A percentile compares a stretch with the other conserved stretches of the same genome.
phyloP scores from a whole-genome alignment of 345 rosid genomes.

The Hevea brasiliensis region DNA sequence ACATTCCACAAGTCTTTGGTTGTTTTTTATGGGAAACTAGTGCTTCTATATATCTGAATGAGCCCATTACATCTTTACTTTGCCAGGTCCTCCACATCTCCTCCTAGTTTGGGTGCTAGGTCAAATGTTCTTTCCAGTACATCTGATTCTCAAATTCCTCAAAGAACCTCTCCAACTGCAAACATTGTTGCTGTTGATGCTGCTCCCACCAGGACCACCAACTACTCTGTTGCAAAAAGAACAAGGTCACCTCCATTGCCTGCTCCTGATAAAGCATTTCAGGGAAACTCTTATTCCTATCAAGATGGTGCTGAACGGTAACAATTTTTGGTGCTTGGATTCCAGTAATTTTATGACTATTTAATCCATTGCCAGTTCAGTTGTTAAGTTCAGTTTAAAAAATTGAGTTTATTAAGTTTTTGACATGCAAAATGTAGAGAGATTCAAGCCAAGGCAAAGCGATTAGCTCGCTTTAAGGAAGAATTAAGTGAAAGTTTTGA shows the following conservation, averaged over 20 bases:
- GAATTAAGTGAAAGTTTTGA: slow-evolving; percentile 55
- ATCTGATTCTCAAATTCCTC: slow-evolving; percentile 32
- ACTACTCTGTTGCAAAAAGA: slow-evolving; percentile 49
- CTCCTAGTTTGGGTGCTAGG: slow-evolving; percentile 42
- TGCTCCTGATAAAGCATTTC: slow-evolving; percentile 44
- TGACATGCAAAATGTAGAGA: slow-evolving; percentile 48
- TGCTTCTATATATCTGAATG: slow-evolving; percentile 12
- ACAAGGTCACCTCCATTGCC: slow-evolving; percentile 65
- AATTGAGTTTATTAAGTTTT: slow-evolving; percentile 7
- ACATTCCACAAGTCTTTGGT: neutral
- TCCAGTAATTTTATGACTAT: neutral
- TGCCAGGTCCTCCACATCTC: slow-evolving; percentile 47
- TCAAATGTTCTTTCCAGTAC: slow-evolving; percentile 29
- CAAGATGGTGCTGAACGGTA: slow-evolving; percentile 72
- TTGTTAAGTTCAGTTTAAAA: too few relatives aligned
- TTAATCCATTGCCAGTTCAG: neutral
- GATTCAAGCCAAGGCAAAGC: slow-evolving; percentile 81
- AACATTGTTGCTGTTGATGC: slow-evolving; percentile 22
- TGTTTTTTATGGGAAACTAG: neutral
- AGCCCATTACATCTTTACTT: slow-evolving; percentile 24
- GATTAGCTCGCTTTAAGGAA: slow-evolving; percentile 73
- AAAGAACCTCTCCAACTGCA: slow-evolving; percentile 27
- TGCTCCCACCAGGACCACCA: slow-evolving; percentile 27
- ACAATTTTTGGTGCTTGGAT: slow-evolving; percentile 12
- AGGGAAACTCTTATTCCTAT: slow-evolving; percentile 36